A percentile compares a stretch with the other conserved stretches of the same genome.
These are phyloP conservation scores for Spencermartinsiella europaea DNA, from an alignment of 805 yeast species.

Conservation along the genomic window DNA sequence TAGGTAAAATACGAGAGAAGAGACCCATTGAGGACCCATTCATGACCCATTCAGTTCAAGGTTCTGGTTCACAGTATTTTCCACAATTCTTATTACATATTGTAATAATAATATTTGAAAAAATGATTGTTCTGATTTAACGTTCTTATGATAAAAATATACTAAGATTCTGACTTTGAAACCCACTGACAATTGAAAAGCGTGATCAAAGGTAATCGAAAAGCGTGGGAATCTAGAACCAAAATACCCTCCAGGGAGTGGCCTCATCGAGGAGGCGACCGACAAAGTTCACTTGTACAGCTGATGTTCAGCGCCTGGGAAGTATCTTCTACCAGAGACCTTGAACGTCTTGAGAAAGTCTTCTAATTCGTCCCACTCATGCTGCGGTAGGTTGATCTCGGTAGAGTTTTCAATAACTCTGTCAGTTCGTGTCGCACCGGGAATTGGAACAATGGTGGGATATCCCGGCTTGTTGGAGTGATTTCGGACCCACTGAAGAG, in stretches of 20 bases:
- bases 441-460: constrained; percentile 69
- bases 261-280: background rate
- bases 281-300: background rate
- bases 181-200: too few species aligned
- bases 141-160: too few species aligned
- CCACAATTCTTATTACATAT: too few species aligned
- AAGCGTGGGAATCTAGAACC: background rate
- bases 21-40: too few species aligned
- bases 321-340: constrained; percentile 56
- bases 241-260: too few species aligned
- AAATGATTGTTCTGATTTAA: background rate
- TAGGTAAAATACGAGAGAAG: too few species aligned
- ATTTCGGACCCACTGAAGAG: constrained; percentile 60
- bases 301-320: constrained; percentile 17
- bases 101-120: too few species aligned
- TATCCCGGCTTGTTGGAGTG: constrained; percentile 33
- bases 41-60: too few species aligned
- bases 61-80: too few species aligned
- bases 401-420: constrained; percentile 61
- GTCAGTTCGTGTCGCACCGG: constrained; percentile 59
- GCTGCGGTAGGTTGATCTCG: constrained; percentile 42
- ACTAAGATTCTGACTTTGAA: too few species aligned
- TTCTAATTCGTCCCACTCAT: constrained; percentile 51
- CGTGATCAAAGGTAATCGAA: background rate
- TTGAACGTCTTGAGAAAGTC: constrained; percentile 38